A percentile compares a stretch with the other conserved stretches of the same genome.
phyloP scores from a whole-genome alignment of 495 filamentous ascomycete species.

The Penicillium chermesinum region DNA sequence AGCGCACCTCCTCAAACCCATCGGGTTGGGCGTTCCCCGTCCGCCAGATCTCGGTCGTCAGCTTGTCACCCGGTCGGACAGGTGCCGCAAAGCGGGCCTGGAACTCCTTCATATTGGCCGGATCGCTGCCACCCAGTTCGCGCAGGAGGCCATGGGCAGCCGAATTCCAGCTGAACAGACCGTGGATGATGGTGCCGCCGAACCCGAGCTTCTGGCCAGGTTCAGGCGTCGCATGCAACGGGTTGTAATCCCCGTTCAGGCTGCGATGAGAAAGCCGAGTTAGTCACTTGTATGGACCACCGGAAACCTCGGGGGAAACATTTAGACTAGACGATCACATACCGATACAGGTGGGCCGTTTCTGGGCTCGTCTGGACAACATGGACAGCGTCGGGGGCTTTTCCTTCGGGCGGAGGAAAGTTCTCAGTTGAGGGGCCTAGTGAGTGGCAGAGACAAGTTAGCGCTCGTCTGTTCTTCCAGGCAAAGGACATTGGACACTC shows the following conservation, averaged over 20 bases:
- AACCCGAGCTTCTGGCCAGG: conserved; percentile 87
- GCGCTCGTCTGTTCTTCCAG: not conserved
- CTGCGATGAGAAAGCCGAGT: conserved; percentile 15
- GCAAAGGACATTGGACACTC: no score
- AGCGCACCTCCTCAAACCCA: conserved; percentile 77
- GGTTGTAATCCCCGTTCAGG: conserved; percentile 89
- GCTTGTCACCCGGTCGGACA: conserved; percentile 63
- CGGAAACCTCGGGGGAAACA: not conserved
- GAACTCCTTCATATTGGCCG: conserved; percentile 75
- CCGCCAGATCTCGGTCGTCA: conserved; percentile 47
- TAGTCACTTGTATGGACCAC: not conserved
- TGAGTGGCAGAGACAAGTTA: not conserved
- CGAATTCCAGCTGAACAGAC: conserved; percentile 78
- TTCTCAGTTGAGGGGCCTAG: conserved; percentile 67
- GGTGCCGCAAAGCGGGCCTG: conserved; percentile 83
- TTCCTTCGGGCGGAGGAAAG: conserved; percentile 67
- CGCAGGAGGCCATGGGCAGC: conserved; percentile 71
- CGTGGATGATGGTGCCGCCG: conserved; percentile 83
- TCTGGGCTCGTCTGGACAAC: conserved; percentile 61
- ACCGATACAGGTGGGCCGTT: conserved; percentile 70
- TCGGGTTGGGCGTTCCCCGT: conserved; percentile 49
- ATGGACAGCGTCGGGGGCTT: conserved; percentile 69
- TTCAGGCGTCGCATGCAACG: conserved; percentile 78
- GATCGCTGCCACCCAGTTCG: conserved; percentile 67
- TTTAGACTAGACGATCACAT: conserved; percentile 3